Evolutionary conservation across 495 filamentous ascomycete genomes (phyloP).

Genomic region (Neurospora sp.): DNA sequence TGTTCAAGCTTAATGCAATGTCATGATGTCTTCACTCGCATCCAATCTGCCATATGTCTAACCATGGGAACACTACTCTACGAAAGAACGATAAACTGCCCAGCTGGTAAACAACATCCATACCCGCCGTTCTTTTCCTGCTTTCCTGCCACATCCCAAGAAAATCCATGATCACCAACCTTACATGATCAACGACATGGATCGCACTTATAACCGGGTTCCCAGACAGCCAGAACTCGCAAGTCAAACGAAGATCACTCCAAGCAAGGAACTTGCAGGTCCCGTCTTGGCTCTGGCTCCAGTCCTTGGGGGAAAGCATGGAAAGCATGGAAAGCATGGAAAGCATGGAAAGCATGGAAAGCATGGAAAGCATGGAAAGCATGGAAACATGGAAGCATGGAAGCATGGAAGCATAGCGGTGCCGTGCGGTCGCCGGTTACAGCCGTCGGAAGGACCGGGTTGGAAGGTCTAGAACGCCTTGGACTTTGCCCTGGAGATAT

Average conservation of each 20-base stretch:
- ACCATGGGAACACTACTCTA: not conserved
- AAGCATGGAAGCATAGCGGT: not conserved
- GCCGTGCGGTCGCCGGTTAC: not conserved
- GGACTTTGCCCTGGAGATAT: not conserved
- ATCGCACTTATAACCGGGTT: not conserved
- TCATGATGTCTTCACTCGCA: not conserved
- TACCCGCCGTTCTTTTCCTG: not conserved
- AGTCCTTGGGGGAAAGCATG: not conserved
- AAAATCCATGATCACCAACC: not conserved
- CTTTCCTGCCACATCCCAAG: not conserved
- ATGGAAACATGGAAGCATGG: not conserved
- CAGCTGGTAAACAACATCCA: not conserved
- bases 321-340: not conserved
- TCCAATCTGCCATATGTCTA: not conserved
- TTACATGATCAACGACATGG: not conserved
- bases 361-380: not conserved
- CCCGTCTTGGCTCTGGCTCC: not conserved
- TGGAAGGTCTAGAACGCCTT: not conserved
- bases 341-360: not conserved
- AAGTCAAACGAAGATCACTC: not conserved
- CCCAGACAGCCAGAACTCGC: not conserved
- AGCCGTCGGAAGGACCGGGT: not conserved
- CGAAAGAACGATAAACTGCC: not conserved
- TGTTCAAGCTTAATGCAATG: not conserved
- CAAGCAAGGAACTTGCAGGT: not conserved